phyloP scores from a whole-genome alignment of 176 grass and related monocot genomes.

The Eragrostis curvula region DNA sequence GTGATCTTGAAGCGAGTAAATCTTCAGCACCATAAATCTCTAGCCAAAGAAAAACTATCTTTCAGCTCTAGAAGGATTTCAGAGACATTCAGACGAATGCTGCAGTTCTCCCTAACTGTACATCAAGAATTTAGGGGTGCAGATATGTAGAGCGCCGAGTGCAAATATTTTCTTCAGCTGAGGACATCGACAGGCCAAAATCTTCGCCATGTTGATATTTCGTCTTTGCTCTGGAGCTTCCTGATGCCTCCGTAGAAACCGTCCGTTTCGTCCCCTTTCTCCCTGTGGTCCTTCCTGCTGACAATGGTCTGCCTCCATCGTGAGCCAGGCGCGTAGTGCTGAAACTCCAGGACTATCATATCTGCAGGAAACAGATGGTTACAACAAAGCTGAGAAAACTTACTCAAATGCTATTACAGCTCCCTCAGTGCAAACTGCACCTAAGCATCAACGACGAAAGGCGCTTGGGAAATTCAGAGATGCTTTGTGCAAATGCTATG shows the following conservation, averaged over 20 bases:
- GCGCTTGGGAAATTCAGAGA: not conserved
- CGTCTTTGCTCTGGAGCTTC: conserved; percentile 66
- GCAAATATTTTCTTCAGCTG: conserved; percentile 33
- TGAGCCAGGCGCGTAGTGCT: conserved; percentile 71
- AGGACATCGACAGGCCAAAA: conserved; percentile 78
- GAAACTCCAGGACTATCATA: conserved; percentile 75
- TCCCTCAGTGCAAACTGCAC: no score
- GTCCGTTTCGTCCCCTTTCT: conserved; percentile 71
- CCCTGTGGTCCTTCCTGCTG: conserved; percentile 68
- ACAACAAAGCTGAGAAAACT: conserved; percentile 1
- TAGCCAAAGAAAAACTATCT: conserved; percentile 9
- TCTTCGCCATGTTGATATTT: conserved; percentile 67
- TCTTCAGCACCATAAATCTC: not conserved
- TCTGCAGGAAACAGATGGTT: conserved; percentile 42
- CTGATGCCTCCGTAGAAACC: conserved; percentile 91
- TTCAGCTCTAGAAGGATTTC: not conserved
- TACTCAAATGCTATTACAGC: no score
- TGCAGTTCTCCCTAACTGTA: conserved; percentile 25
- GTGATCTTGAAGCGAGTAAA: not conserved
- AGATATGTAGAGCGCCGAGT: not conserved
- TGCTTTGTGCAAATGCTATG: not conserved
- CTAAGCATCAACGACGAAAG: not conserved
- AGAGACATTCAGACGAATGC: conserved; percentile 1
- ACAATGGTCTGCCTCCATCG: conserved; percentile 70
- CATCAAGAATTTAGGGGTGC: not conserved